A percentile compares a stretch with the other conserved stretches of the same genome.
phyloP scores from a whole-genome alignment of 2,329 filamentous ascomycete species.

The Fusarium proliferatum region DNA sequence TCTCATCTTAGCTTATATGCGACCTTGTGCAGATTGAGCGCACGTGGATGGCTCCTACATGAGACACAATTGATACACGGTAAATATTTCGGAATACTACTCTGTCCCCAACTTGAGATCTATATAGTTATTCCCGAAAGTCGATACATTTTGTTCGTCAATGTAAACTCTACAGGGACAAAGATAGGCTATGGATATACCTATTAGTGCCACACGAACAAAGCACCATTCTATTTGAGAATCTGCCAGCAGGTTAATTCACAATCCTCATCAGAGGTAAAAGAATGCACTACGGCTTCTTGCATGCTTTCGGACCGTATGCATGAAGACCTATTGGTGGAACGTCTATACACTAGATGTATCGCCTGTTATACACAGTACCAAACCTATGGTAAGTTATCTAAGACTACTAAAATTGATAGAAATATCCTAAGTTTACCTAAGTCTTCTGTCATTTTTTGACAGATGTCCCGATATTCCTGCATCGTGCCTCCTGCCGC shows the following conservation, averaged over 20 bases:
- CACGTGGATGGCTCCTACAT: slow-evolving; percentile 26
- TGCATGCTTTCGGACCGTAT: background rate
- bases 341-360: background rate
- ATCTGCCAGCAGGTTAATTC: background rate
- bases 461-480: too few relatives aligned
- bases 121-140: background rate
- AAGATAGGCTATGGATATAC: too few relatives aligned
- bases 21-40: background rate
- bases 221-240: background rate
- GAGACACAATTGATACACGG: background rate
- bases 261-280: background rate
- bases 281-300: background rate
- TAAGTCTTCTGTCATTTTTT: too few relatives aligned
- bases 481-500: too few relatives aligned
- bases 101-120: background rate
- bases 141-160: background rate
- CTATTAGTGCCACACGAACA: too few relatives aligned
- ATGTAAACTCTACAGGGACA: background rate
- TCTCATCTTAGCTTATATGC: slow-evolving; percentile 4
- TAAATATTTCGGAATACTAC: background rate
- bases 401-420: too few relatives aligned
- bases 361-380: background rate
- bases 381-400: too few relatives aligned
- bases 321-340: background rate
- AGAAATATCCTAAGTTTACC: too few relatives aligned